Base-by-base conservation (phyloP, 306 rosid genomes). In the Cucurbita maxima region DNA sequence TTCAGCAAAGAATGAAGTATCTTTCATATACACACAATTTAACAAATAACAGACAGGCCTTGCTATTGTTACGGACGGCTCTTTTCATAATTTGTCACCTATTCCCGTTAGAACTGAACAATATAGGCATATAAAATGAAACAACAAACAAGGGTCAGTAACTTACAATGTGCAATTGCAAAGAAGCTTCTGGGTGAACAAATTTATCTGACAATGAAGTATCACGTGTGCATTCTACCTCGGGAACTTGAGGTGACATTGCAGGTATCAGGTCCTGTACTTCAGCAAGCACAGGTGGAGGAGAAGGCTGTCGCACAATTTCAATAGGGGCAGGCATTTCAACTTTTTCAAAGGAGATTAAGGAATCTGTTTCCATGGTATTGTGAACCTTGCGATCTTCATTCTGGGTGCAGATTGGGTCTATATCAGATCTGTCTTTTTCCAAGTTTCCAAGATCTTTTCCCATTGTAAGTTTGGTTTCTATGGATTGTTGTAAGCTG, bases 251-350 rank as follows among this genome's bases (percentile, higher is more conserved):
- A 56, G 91, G 78, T 64, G 96, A 87, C 67, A 80, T 76, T 61
- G 91, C 82, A 58, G 97, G 97, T 43, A 85, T 78, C 82, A 89
- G 83, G 82, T 92, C 96, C 78, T 86, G 96, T 69, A 92, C 96
- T 81, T 89, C 90, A 19, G 97, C 97, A 79, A 92, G 97, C 60
- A 92, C 92, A 58, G 97, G 96, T 8, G 94, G 94, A 75, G 98
- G 97, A 77, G 89, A 88, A 79, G 96, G 98, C 81, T 93, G 97
- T 78, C 94, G 84, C 79, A 93, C 82, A 72, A 90, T 56, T 78
- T 90, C 85, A 71, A 83, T 45, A 76, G 48, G 86, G 75, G 84
- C 78, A 71, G 86, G 81, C 66, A 76, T 60, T 80, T 87, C 87
- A 38, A 71, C 75, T 77, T 80, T 44, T 76, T 90, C 98, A 75